Conservation (phyloP, 345 rosid species). For the Trapa bicornis region DNA sequence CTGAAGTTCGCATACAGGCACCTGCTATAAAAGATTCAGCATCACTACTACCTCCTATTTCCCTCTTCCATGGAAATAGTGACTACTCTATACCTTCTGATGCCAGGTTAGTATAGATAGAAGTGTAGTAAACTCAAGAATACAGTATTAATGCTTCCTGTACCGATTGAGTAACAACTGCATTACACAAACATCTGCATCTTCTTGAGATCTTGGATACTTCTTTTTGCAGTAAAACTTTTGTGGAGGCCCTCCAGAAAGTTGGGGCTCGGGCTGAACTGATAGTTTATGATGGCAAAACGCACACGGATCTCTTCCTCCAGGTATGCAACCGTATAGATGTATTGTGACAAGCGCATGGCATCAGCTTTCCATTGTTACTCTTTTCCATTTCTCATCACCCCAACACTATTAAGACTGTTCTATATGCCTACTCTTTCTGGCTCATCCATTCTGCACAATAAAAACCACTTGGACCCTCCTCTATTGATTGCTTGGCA, state of each 20-base stretch:
- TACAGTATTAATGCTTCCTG: not conserved
- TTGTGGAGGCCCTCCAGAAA: constrained; percentile 44
- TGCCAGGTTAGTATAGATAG: constrained; percentile 55
- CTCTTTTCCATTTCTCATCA: not conserved
- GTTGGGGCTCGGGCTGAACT: constrained; percentile 51
- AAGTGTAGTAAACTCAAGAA: not conserved
- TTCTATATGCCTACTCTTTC: not conserved
- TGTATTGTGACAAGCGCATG: not conserved
- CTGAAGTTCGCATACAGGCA: constrained; percentile 55
- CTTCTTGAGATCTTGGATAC: not conserved
- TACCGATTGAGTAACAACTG: not conserved
- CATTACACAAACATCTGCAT: not conserved
- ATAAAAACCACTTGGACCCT: not conserved
- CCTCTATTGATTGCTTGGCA: not conserved
- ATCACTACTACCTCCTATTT: constrained; percentile 52
- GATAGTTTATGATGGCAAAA: constrained; percentile 58
- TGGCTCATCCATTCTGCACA: not conserved
- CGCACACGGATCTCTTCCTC: constrained; percentile 88
- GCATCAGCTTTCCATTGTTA: not conserved
- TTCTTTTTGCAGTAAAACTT: constrained; percentile 39
- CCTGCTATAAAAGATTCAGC: constrained; percentile 39
- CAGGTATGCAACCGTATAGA: constrained; percentile 38
- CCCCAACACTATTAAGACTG: not conserved
- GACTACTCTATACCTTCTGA: constrained; percentile 80
- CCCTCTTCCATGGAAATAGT: constrained; percentile 80